These are phyloP conservation scores for Trichoderma sp. DNA, from an alignment of 2,329 filamentous ascomycete genomes.

Conservation along the genomic window DNA sequence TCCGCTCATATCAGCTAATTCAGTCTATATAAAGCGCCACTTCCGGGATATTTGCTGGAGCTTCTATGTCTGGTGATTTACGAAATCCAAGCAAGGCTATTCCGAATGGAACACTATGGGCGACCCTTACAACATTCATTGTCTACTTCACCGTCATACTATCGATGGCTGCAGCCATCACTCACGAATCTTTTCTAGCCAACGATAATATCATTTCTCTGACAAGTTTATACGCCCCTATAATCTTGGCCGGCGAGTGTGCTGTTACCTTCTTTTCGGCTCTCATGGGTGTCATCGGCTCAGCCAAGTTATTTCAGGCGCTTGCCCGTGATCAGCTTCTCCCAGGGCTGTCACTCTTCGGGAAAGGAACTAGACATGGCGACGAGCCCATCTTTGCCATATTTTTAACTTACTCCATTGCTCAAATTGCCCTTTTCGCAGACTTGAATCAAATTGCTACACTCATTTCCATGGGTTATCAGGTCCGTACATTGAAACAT, in stretches of 20 bases:
- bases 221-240: constrained; percentile 69
- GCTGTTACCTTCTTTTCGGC: constrained; percentile 81
- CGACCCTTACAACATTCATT: constrained; percentile 71
- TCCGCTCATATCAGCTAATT: constrained; percentile 21
- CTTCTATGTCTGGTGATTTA: constrained; percentile 86
- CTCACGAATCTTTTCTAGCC: constrained; percentile 67
- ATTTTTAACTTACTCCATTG: constrained; percentile 69
- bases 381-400: constrained; percentile 79
- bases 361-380: constrained; percentile 65
- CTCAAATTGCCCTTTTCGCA: constrained; percentile 76
- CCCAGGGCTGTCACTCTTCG: constrained; percentile 71
- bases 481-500: constrained; percentile 42
- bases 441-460: constrained; percentile 87
- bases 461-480: constrained; percentile 85
- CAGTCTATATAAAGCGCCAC: constrained; percentile 39
- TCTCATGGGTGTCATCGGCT: constrained; percentile 82
- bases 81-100: constrained; percentile 81
- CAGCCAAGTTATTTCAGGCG: constrained; percentile 80
- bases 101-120: constrained; percentile 77
- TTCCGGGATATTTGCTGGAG: constrained; percentile 63
- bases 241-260: constrained; percentile 79
- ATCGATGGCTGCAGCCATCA: constrained; percentile 73
- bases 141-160: constrained; percentile 75
- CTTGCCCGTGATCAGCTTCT: constrained; percentile 75
- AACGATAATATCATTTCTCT: constrained; percentile 79